phyloP scores from a whole-genome alignment of 192 early-diverging fungal species.

The Jimgerdemannia flammicorona region DNA sequence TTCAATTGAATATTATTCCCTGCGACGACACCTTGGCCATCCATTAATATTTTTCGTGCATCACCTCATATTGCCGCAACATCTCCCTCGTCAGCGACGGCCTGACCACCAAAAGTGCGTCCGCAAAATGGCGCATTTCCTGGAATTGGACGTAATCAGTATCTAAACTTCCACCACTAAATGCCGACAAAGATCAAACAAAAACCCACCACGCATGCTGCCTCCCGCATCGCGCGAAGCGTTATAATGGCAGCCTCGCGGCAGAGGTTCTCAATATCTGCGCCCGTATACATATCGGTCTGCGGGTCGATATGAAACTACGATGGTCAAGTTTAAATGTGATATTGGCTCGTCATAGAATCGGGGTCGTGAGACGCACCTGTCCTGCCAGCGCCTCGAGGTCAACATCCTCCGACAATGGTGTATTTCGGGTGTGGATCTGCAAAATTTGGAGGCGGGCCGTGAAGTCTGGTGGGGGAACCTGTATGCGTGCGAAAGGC shows the following conservation, averaged over 20 bases:
- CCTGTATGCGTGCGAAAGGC: constrained; percentile 14
- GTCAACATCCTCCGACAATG: constrained; percentile 45
- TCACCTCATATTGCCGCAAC: constrained; percentile 52
- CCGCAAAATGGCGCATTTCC: constrained; percentile 45
- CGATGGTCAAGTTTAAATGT: neutral
- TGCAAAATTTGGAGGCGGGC: constrained; percentile 44
- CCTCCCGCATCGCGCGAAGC: constrained; percentile 14
- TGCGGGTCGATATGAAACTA: neutral
- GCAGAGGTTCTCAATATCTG: constrained; percentile 52
- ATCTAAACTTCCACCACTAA: too few relatives aligned
- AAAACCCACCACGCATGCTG: constrained; percentile 20
- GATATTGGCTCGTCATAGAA: neutral
- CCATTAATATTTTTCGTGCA: constrained; percentile 7
- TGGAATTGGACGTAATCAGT: neutral
- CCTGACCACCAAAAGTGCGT: constrained; percentile 48
- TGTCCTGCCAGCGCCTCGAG: constrained; percentile 38
- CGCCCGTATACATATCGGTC: constrained; percentile 52
- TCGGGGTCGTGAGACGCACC: constrained; percentile 22
- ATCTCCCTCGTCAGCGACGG: constrained; percentile 61
- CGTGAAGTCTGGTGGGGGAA: constrained; percentile 47
- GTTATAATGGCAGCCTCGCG: constrained; percentile 50
- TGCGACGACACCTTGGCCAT: neutral
- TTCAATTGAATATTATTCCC: too few relatives aligned
- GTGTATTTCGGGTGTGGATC: constrained; percentile 48
- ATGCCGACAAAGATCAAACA: neutral